Conservation (phyloP, 2,329 filamentous ascomycete species). For the Herpomyces periplanetae region DNA sequence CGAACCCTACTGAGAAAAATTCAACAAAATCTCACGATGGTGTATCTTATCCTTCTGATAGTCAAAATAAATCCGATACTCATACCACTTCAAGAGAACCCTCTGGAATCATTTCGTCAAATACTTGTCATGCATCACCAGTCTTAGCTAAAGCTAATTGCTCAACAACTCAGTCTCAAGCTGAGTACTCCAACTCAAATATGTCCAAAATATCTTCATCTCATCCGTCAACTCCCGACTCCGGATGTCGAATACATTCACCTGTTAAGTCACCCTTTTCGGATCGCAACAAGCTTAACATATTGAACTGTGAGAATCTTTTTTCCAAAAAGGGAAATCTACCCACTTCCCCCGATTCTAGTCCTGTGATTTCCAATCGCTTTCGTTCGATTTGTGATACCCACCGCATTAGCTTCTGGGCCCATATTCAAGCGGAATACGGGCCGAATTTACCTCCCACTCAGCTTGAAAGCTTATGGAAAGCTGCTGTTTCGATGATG, state of each 20-base stretch:
- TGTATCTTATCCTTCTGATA: slow-evolving; percentile 9
- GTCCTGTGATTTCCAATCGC: slow-evolving; percentile 10
- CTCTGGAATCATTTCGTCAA: too few species aligned
- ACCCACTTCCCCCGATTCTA: too few species aligned
- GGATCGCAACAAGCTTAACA: slow-evolving; percentile 8
- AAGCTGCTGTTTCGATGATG: too few species aligned
- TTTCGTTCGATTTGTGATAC: slow-evolving; percentile 27
- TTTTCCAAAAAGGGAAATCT: too few species aligned
- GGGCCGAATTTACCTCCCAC: slow-evolving; percentile 19
- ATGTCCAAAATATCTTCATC: slow-evolving; percentile 6
- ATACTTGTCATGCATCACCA: too few species aligned
- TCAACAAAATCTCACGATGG: slow-evolving; percentile 10
- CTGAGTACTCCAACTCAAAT: slow-evolving; percentile 8
- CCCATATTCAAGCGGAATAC: slow-evolving; percentile 27
- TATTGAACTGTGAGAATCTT: slow-evolving; percentile 5
- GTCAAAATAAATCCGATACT: too few species aligned
- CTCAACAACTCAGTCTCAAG: too few species aligned
- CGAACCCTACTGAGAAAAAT: slow-evolving; percentile 5
- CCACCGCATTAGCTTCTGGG: slow-evolving; percentile 32
- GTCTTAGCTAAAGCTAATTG: too few species aligned
- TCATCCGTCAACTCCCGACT: slow-evolving; percentile 10
- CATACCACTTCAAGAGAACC: too few species aligned
- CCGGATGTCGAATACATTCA: slow-evolving; percentile 13
- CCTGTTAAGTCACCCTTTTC: slow-evolving; percentile 11
- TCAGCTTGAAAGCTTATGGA: slow-evolving; percentile 30